Conservation (phyloP, 2,329 filamentous ascomycete species). For the Penicillium sp. region DNA sequence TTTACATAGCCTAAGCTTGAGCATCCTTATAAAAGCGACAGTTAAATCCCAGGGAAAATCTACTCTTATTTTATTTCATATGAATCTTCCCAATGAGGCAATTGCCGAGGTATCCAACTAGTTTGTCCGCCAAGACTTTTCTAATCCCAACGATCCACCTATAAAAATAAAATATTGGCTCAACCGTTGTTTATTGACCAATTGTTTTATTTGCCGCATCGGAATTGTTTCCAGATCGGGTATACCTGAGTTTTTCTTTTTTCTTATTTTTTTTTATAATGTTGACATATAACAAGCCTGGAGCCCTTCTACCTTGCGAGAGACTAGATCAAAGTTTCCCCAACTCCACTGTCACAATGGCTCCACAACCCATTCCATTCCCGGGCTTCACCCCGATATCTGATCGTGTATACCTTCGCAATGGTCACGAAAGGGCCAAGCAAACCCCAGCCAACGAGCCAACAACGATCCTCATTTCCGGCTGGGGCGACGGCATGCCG, state of each 20-base stretch:
- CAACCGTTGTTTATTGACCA: slow-evolving; percentile 4
- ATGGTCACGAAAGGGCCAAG: slow-evolving; percentile 18
- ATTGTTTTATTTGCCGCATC: not conserved
- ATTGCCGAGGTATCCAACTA: not conserved
- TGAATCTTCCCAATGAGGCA: not conserved
- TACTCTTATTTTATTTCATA: not conserved
- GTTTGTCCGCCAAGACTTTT: not conserved
- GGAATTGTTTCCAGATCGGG: slow-evolving; percentile 2
- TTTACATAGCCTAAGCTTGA: too few species aligned
- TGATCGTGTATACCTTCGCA: slow-evolving; percentile 49
- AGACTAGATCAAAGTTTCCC: not conserved
- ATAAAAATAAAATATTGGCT: slow-evolving; percentile 1
- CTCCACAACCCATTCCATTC: slow-evolving; percentile 26
- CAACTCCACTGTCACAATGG: slow-evolving; percentile 10
- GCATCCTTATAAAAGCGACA: too few species aligned
- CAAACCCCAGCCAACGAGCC: slow-evolving; percentile 31
- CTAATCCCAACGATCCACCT: slow-evolving; percentile 3
- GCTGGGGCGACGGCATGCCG: slow-evolving; percentile 58
- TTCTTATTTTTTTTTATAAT: not conserved
- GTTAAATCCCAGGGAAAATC: too few species aligned
- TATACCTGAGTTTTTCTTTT: not conserved
- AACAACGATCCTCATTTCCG: slow-evolving; percentile 48
- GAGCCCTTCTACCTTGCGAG: not conserved
- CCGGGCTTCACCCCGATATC: slow-evolving; percentile 50
- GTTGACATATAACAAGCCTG: not conserved